These are phyloP conservation scores for Rickenella mellea DNA, from an alignment of 768 basidiomycete genomes.

Conservation along the genomic window DNA sequence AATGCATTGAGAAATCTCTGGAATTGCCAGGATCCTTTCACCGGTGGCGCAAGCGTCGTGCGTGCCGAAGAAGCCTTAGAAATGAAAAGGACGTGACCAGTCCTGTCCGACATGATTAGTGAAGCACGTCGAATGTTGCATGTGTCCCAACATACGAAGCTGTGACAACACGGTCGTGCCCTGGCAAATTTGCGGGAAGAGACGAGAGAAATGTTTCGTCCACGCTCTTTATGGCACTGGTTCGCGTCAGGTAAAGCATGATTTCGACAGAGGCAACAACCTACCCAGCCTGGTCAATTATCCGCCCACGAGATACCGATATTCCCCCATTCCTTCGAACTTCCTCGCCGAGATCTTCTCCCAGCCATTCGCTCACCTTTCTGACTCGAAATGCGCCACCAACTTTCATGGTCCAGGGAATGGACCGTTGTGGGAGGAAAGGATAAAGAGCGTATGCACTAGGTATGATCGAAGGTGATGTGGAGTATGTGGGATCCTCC, in stretches of 20 bases:
- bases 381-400: constrained; percentile 48
- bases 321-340: constrained; percentile 28
- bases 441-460: constrained; percentile 55
- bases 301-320: constrained; percentile 20
- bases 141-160: constrained; percentile 34
- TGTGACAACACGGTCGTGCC: too few species aligned
- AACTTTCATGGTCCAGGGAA: constrained; percentile 37
- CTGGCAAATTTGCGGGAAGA: too few species aligned
- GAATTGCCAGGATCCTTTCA: constrained; percentile 31
- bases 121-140: too few species aligned
- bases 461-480: not conserved
- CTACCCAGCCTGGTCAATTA: constrained; percentile 28
- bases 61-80: constrained; percentile 23
- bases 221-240: too few species aligned
- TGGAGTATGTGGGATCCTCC: constrained; percentile 1
- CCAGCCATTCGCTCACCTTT: constrained; percentile 54
- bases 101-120: constrained; percentile 23
- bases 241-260: too few species aligned
- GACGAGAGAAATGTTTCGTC: too few species aligned
- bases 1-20: constrained; percentile 38
- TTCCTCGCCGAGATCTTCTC: constrained; percentile 23
- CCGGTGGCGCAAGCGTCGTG: constrained; percentile 35
- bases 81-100: constrained; percentile 52
- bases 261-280: constrained; percentile 8
- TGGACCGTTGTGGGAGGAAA: constrained; percentile 39